Evolutionary conservation across 2,329 filamentous ascomycete species (phyloP).

Genomic region (Cyphellophora europaea): DNA sequence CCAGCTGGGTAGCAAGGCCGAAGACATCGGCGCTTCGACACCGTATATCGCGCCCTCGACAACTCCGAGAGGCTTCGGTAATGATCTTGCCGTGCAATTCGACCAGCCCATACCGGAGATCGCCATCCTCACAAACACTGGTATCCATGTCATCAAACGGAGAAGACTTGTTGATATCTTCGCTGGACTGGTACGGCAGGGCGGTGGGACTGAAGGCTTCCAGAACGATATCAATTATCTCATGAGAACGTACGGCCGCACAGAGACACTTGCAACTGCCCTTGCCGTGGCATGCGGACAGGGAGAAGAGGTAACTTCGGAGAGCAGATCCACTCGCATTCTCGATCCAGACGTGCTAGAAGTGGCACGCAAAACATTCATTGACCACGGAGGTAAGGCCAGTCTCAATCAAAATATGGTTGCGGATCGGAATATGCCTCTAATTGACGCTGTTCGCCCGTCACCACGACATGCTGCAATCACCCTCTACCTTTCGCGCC

Average conservation of each 20-base stretch:
- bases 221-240: conserved; percentile 77
- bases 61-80: conserved; percentile 73
- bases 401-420: conserved; percentile 69
- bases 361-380: conserved; percentile 75
- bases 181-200: conserved; percentile 65
- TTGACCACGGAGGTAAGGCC: conserved; percentile 84
- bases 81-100: conserved; percentile 93
- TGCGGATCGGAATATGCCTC: conserved; percentile 50
- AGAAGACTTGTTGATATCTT: conserved; percentile 86
- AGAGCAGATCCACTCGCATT: conserved; percentile 59
- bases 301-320: conserved; percentile 67
- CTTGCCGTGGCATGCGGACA: conserved; percentile 92
- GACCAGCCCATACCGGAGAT: conserved; percentile 74
- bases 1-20: conserved; percentile 60
- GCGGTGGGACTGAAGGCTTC: conserved; percentile 61
- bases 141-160: conserved; percentile 76
- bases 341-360: conserved; percentile 81
- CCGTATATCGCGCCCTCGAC: conserved; percentile 60
- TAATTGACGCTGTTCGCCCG: conserved; percentile 73
- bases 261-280: conserved; percentile 82
- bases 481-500: conserved; percentile 73
- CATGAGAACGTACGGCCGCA: conserved; percentile 74
- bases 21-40: conserved; percentile 71
- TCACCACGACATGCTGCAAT: conserved; percentile 86
- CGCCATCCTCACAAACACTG: conserved; percentile 82